Percentiles rank a stretch among this genome's conserved stretches.
Conservation (phyloP, 192 early-diverging fungal species). For the Backusella psychrophila region DNA sequence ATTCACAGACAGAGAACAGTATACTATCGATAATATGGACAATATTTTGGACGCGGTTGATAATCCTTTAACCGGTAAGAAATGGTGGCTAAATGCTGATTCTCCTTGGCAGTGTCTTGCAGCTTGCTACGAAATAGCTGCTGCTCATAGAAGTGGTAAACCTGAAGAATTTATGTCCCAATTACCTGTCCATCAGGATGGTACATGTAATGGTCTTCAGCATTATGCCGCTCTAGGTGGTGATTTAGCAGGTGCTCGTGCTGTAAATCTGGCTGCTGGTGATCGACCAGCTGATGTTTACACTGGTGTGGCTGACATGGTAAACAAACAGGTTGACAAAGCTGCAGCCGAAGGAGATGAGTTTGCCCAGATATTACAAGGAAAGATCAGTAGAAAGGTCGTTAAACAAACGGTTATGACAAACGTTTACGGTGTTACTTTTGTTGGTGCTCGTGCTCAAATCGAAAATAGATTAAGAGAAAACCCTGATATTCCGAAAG, state of each 20-base stretch:
- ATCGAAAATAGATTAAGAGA: slow-evolving; percentile 85
- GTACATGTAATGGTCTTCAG: slow-evolving; percentile 97
- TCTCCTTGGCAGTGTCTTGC: slow-evolving; percentile 94
- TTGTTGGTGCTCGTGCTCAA: slow-evolving; percentile 88
- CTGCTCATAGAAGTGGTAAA: slow-evolving; percentile 68
- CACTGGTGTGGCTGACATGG: slow-evolving; percentile 79
- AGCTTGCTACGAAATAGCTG: slow-evolving; percentile 80
- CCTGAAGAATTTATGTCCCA: slow-evolving; percentile 69
- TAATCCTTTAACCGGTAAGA: slow-evolving; percentile 68
- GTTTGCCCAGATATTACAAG: slow-evolving; percentile 62
- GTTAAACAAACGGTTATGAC: slow-evolving; percentile 99
- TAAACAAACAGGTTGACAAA: slow-evolving; percentile 65
- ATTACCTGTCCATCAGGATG: slow-evolving; percentile 94
- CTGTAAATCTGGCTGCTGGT: slow-evolving; percentile 85
- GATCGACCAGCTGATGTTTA: slow-evolving; percentile 93
- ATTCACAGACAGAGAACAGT: slow-evolving; percentile 78
- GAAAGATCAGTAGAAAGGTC: slow-evolving; percentile 84
- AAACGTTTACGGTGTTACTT: slow-evolving; percentile 97
- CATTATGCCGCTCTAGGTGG: slow-evolving; percentile 97
- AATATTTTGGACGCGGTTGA: slow-evolving; percentile 83
- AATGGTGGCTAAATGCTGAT: slow-evolving; percentile 90
- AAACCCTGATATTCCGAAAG: slow-evolving; percentile 62
- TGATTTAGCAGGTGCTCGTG: slow-evolving; percentile 80
- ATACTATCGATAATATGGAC: slow-evolving; percentile 70
- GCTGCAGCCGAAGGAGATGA: slow-evolving; percentile 61